Percentiles rank a stretch among this genome's conserved stretches.
These are phyloP conservation scores for Zasmidium angulare DNA, from an alignment of 2,329 filamentous ascomycete species.

Conservation along the genomic window DNA sequence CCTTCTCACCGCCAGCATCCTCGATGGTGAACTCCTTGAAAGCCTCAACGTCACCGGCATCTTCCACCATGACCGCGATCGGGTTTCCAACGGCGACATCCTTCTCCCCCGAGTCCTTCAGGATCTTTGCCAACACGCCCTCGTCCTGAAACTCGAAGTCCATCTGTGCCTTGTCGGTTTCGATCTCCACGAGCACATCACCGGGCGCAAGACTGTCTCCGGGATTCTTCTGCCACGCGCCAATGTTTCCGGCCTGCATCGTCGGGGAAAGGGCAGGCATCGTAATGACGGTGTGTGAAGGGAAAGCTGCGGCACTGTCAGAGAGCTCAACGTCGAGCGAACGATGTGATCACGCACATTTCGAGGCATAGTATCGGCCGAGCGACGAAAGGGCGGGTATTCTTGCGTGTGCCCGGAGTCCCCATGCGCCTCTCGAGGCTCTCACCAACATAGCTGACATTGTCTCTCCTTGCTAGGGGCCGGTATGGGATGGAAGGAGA, in stretches of 20 bases:
- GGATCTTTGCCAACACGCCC: constrained; percentile 88
- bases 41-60: constrained; percentile 79
- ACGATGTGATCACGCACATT: constrained; percentile 52
- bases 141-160: constrained; percentile 99
- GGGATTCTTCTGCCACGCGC: constrained; percentile 94
- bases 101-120: constrained; percentile 91
- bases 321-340: constrained; percentile 29
- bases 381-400: constrained; percentile 59
- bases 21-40: constrained; percentile 86
- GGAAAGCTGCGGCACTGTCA: constrained; percentile 68
- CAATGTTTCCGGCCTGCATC: constrained; percentile 96
- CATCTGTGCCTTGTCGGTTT: constrained; percentile 99
- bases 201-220: constrained; percentile 85
- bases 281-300: constrained; percentile 89
- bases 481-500: background rate
- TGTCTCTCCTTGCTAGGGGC: constrained; percentile 30
- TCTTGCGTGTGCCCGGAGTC: constrained; percentile 37
- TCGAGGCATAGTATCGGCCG: constrained; percentile 67
- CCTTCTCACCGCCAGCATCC: constrained; percentile 84
- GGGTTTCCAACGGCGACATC: constrained; percentile 92
- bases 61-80: constrained; percentile 92
- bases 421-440: constrained; percentile 39
- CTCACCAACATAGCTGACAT: constrained; percentile 56
- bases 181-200: constrained; percentile 79
- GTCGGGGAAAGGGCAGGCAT: constrained; percentile 98